phyloP scores from a whole-genome alignment of 257 asterid species.

The Solanum neorickii region DNA sequence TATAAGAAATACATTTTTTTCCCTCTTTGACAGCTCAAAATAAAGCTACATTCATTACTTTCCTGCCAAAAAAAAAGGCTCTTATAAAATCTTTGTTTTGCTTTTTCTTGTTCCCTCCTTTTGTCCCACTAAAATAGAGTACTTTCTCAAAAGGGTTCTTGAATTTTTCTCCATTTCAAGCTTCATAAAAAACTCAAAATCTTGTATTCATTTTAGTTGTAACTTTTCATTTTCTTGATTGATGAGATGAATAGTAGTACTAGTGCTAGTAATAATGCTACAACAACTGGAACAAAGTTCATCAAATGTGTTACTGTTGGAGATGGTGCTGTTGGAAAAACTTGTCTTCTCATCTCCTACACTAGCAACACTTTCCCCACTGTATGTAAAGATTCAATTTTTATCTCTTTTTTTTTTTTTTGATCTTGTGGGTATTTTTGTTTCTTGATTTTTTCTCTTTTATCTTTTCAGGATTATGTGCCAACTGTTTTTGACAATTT shows the following conservation, averaged over 20 bases:
- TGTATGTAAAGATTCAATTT: neutral
- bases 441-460: neutral
- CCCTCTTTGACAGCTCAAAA: constrained; percentile 21
- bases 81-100: neutral
- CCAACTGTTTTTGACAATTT: constrained; percentile 36
- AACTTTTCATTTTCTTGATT: neutral
- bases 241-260: constrained; percentile 1
- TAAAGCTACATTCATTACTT: constrained; percentile 9
- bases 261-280: constrained; percentile 1
- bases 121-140: neutral
- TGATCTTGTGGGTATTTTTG: neutral
- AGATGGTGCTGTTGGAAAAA: constrained; percentile 37
- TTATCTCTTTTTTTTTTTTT: neutral
- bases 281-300: constrained; percentile 17
- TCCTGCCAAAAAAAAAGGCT: constrained; percentile 7
- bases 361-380: constrained; percentile 32
- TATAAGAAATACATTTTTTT: neutral
- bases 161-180: neutral
- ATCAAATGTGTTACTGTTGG: constrained; percentile 34
- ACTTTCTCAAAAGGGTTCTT: neutral
- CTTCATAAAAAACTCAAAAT: neutral
- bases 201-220: neutral
- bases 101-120: constrained; percentile 4
- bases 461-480: constrained; percentile 19
- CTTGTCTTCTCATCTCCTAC: constrained; percentile 33